Evolutionary conservation across 768 basidiomycete genomes (phyloP).

Genomic region (Boletus rufocinnamomeus): DNA sequence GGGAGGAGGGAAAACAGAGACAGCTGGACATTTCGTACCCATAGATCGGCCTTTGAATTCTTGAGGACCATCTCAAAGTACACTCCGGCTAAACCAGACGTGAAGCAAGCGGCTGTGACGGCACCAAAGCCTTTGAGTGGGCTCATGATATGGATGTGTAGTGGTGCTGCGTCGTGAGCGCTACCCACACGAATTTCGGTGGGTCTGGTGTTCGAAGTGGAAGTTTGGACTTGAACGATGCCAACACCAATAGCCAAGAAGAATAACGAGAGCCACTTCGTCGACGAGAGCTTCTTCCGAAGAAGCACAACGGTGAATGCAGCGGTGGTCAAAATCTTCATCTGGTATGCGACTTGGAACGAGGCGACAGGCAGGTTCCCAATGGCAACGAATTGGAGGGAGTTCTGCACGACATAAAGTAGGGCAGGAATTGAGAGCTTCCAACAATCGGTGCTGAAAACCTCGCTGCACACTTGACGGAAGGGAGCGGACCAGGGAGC

Average conservation of each 20-base stretch:
- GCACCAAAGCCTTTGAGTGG: slow-evolving; percentile 82
- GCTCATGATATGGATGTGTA: slow-evolving; percentile 73
- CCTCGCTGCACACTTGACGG: slow-evolving; percentile 60
- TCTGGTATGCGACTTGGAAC: slow-evolving; percentile 97
- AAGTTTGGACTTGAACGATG: slow-evolving; percentile 90
- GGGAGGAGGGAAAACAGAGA: slow-evolving; percentile 90
- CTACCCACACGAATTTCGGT: slow-evolving; percentile 56
- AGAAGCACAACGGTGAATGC: slow-evolving; percentile 87
- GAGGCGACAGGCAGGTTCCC: slow-evolving; percentile 95
- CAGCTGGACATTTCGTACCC: slow-evolving; percentile 89
- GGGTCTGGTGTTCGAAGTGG: slow-evolving; percentile 35
- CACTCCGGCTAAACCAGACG: slow-evolving; percentile 87
- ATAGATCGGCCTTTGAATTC: slow-evolving; percentile 78
- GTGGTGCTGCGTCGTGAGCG: slow-evolving; percentile 62
- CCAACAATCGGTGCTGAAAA: slow-evolving; percentile 95
- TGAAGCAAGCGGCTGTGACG: slow-evolving; percentile 84
- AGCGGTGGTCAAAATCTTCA: slow-evolving; percentile 98
- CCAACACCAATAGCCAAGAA: slow-evolving; percentile 91
- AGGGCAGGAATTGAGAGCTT: slow-evolving; percentile 96
- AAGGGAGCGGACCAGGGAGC: slow-evolving; percentile 53
- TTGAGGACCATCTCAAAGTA: slow-evolving; percentile 96
- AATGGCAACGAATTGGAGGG: slow-evolving; percentile 95
- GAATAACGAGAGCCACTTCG: slow-evolving; percentile 87
- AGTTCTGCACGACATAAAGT: slow-evolving; percentile 95
- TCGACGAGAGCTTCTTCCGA: slow-evolving; percentile 65